Percentiles rank a stretch among this genome's conserved stretches.
phyloP scores from a whole-genome alignment of 2,329 filamentous ascomycete genomes.

The Tolypocladium amazonense region DNA sequence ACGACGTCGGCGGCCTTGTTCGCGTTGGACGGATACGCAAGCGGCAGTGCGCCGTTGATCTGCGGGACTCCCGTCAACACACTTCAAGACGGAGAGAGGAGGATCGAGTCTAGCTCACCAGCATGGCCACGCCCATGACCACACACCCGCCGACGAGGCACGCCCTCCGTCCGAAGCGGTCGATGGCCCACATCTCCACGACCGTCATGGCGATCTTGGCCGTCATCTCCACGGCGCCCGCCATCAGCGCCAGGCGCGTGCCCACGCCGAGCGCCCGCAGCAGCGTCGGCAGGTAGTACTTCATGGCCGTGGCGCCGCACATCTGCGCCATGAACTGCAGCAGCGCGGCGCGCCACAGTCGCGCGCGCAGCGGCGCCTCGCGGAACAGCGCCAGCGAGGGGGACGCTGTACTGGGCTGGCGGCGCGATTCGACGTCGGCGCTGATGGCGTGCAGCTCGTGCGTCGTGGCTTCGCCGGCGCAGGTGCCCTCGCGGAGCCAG shows the following conservation, averaged over 20 bases:
- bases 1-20: conserved; percentile 36
- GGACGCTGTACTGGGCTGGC: conserved; percentile 11
- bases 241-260: conserved; percentile 36
- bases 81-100: background rate
- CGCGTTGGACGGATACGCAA: conserved; percentile 37
- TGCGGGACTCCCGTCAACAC: conserved; percentile 10
- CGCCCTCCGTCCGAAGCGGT: conserved; percentile 35
- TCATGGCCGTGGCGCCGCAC: conserved; percentile 49
- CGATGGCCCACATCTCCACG: conserved; percentile 46
- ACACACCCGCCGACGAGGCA: conserved; percentile 38
- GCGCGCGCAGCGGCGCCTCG: conserved; percentile 33
- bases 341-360: conserved; percentile 45
- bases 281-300: conserved; percentile 47
- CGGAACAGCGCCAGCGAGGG: conserved; percentile 28
- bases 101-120: conserved; percentile 10
- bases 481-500: conserved; percentile 37
- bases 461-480: conserved; percentile 23
- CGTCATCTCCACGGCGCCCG: conserved; percentile 45
- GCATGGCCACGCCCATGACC: conserved; percentile 41
- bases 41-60: conserved; percentile 43
- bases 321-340: conserved; percentile 51
- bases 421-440: conserved; percentile 28
- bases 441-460: conserved; percentile 35
- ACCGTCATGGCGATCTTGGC: conserved; percentile 46
- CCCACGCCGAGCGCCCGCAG: conserved; percentile 39